Evolutionary conservation across 1,284 basidiomycete genomes (phyloP).

Genomic region (Malassezia vespertilionis): DNA sequence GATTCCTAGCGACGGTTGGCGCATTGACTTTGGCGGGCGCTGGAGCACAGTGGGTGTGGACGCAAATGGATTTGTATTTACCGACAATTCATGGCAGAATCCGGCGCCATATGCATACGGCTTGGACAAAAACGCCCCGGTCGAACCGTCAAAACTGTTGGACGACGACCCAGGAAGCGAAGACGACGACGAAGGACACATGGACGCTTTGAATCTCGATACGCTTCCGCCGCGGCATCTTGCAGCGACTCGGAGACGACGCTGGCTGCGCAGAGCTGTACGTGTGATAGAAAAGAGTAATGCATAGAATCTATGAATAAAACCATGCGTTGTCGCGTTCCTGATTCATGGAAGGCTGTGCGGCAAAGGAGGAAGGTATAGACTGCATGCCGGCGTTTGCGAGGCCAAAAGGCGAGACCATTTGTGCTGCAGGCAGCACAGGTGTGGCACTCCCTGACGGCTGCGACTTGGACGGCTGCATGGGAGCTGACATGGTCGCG

Average conservation of each 20-base stretch:
- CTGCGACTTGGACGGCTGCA: not conserved
- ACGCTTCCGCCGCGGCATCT: not conserved
- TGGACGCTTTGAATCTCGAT: constrained; percentile 2
- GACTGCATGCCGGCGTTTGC: constrained; percentile 2
- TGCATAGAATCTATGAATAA: not conserved
- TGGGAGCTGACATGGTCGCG: not conserved
- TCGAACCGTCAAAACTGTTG: not conserved
- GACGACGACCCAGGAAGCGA: not conserved
- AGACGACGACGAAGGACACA: constrained; percentile 6
- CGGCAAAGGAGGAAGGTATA: not conserved
- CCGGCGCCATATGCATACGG: constrained; percentile 42
- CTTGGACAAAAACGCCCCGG: constrained; percentile 1
- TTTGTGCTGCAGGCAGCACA: not conserved
- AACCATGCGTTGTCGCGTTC: not conserved
- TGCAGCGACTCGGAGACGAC: constrained; percentile 16
- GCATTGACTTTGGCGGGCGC: constrained; percentile 44
- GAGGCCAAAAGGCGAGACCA: not conserved
- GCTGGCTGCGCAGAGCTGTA: constrained; percentile 20
- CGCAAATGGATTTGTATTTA: constrained; percentile 41
- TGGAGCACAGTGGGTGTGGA: constrained; percentile 44
- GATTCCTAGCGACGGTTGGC: constrained; percentile 42
- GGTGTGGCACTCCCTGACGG: not conserved
- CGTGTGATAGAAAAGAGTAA: not conserved
- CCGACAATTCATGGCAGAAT: constrained; percentile 40
- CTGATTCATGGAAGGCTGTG: not conserved